Conservation (phyloP, 1,284 basidiomycete species). For the Ganoderma resinaceum region DNA sequence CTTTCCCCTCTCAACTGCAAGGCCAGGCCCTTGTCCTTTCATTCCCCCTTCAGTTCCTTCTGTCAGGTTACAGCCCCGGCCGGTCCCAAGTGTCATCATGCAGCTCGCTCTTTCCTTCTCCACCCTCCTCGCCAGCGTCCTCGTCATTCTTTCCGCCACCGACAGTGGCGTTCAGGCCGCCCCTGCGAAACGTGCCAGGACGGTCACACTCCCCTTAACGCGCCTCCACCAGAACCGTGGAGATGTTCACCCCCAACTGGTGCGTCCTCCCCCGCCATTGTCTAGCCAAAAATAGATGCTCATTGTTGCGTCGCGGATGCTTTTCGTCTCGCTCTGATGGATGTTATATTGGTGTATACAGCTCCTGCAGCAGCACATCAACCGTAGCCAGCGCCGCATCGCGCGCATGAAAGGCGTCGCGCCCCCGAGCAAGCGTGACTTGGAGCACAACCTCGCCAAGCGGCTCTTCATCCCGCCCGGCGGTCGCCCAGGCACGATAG, state of each 20-base stretch:
- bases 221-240: constrained; percentile 49
- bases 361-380: constrained; percentile 77
- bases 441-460: constrained; percentile 59
- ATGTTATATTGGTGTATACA: constrained; percentile 39
- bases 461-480: constrained; percentile 49
- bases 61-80: constrained; percentile 37
- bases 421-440: constrained; percentile 54
- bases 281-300: constrained; percentile 3
- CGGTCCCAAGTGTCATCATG: constrained; percentile 47
- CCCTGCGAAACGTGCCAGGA: constrained; percentile 44
- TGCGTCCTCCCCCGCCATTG: constrained; percentile 44
- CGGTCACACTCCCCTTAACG: constrained; percentile 65
- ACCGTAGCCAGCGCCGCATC: constrained; percentile 67
- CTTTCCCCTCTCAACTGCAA: constrained; percentile 29
- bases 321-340: not conserved
- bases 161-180: constrained; percentile 48
- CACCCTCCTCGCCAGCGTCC: constrained; percentile 59
- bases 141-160: constrained; percentile 49
- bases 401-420: constrained; percentile 72
- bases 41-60: constrained; percentile 35
- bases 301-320: not conserved
- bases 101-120: constrained; percentile 59
- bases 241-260: constrained; percentile 68
- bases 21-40: constrained; percentile 43
- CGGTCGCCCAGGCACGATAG: constrained; percentile 37